Base-by-base conservation (phyloP, 306 rosid species). In the Abrus pulchellus region DNA sequence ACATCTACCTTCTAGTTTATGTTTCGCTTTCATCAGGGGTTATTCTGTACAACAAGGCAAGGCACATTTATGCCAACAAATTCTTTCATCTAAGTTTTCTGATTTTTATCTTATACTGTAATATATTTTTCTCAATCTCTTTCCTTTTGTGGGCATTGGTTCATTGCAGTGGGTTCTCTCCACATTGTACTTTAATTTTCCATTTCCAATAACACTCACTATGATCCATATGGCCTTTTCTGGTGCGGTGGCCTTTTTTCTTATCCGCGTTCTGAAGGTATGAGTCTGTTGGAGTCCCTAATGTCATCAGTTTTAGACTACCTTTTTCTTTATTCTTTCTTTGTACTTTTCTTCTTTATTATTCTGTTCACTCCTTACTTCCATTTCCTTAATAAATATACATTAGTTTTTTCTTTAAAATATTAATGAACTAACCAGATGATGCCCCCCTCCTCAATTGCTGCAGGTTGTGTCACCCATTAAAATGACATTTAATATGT, bases 391-490 rank as follows among this genome's bases (percentile, higher is more conserved):
- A 52, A 34, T 45, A 65, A 50, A 41, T 45, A 65, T 61, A 53
- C 68, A 72, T 73, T 56, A 40, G 66, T 13, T 20, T 56, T 83
- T 78, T 47, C 36, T 60, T 68, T 34, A 73, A 70, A 57, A 54
- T 65, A 48, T 27, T 30, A 52, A 27, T 28, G 76, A 43, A 68
- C 36, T 80, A 84, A 69, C 75, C 9, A 52, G 13, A 41, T 50
- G 67, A 7, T 43, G 20, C 38, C 29, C 10, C 71, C 48, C 2
- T 9, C 74, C 65, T 72, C 67, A 78, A 78, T 80, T 67, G 70
- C 32, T 88, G 92, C 94, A 96, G 99, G 99, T 96, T 85, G 98
- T 89, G 68, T 50, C 99, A 78, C 99, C 99, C 4, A 89, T 93
- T 79, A 96, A 93, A 85, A 96, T 96, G 99, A 89, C 99, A 40